These are phyloP conservation scores for Xylariaceae sp. DNA, from an alignment of 2,329 filamentous ascomycete species.

Conservation along the genomic window DNA sequence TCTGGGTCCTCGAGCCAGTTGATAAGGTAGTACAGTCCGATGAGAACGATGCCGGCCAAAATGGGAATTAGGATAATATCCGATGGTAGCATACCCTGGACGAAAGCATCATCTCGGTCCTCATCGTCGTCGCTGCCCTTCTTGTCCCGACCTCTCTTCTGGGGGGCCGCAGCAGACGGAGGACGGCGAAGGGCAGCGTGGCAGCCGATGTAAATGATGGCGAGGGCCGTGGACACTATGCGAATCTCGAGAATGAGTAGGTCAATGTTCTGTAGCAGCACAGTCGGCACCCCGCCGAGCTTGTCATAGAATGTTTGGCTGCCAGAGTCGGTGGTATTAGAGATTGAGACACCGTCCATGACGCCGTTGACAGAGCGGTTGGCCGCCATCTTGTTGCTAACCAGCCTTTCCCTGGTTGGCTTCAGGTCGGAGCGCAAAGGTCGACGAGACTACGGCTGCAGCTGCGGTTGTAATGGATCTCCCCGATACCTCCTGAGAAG, in stretches of 20 bases:
- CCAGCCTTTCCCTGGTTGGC: too few species aligned
- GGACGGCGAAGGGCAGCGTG: slow-evolving; percentile 83
- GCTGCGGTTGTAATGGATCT: too few species aligned
- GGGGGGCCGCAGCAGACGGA: slow-evolving; percentile 66
- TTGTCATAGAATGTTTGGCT: slow-evolving; percentile 29
- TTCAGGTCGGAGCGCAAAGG: too few species aligned
- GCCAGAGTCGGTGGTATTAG: slow-evolving; percentile 17
- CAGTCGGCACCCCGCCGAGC: slow-evolving; percentile 27
- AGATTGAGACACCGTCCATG: slow-evolving; percentile 21
- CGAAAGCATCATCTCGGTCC: slow-evolving; percentile 50
- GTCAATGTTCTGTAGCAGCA: slow-evolving; percentile 31
- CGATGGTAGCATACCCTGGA: slow-evolving; percentile 63
- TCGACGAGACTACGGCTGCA: too few species aligned
- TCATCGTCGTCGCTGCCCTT: slow-evolving; percentile 46
- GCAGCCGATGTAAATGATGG: slow-evolving; percentile 79
- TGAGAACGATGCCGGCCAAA: slow-evolving; percentile 67
- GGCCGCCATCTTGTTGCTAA: slow-evolving; percentile 20
- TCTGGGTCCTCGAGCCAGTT: slow-evolving; percentile 81
- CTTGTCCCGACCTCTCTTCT: slow-evolving; percentile 43
- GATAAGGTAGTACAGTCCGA: slow-evolving; percentile 80
- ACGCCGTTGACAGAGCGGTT: slow-evolving; percentile 20
- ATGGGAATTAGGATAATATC: slow-evolving; percentile 86
- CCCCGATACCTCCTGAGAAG: too few species aligned
- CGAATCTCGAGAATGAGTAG: slow-evolving; percentile 44
- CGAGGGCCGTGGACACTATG: slow-evolving; percentile 63